Base-by-base conservation (phyloP, 1,139 yeast species). In the Suzukiozyma palmioleophila region DNA sequence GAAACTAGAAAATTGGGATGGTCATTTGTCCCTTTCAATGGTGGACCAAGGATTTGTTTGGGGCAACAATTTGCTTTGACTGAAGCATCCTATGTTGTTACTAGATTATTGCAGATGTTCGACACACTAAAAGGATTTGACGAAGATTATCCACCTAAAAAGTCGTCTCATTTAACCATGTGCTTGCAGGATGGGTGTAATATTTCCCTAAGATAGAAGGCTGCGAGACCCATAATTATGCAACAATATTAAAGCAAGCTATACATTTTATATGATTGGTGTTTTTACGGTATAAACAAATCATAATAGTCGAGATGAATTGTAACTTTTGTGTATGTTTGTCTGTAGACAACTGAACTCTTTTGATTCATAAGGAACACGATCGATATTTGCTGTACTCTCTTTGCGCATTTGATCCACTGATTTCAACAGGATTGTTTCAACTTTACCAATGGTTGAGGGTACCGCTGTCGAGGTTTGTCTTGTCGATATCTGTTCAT, bases 21-120 rank as follows among this genome's bases (percentile, higher is more conserved):
- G 70, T 66, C 72, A 5, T 69, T 63, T 46, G 56, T 68, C 45
- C 75, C 75, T 32, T 69, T 69, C 54, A 68, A 67, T 39, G 69
- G 72, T 40, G 73, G 74, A 12, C 73, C 73, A 34, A 54, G 74
- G 47, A 63, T 68, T 31, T 66, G 73, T 45, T 60, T 69, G 47
- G 75, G 73, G 16, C 74, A 69, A 48, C 74, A 69, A 46, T 69
- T 67, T 59, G 74, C 74, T 8, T 60, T 69, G 37, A 69, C 74
- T 12, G 74, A 69, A 51, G 71, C 72, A 9, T 59, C 68, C 2
- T 69, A 57, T 40, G 55, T 54, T 8, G 49, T 53, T 35, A 48
- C 56, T 35, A 50, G 60, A 47, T 47, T 55, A 38, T 46, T 48
- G n/a, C 59, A 54, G 39, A 35, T 35, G 27, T 38, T 38, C 18